These are phyloP conservation scores for Blepharisma stoltei DNA, from an alignment of 73 alveolate genomes.

Conservation along the genomic window DNA sequence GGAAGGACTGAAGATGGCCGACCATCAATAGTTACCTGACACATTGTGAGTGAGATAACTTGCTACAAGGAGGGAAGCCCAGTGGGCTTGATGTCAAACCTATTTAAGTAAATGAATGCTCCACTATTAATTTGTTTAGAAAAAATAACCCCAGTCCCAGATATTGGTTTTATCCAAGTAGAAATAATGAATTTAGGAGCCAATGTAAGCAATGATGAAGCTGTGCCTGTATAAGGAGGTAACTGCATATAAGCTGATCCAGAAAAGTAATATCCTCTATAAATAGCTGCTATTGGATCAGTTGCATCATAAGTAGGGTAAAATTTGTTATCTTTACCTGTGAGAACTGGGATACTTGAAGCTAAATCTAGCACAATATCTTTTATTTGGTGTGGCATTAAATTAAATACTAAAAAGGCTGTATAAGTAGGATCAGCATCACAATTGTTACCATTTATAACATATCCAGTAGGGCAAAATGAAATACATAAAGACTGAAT, in stretches of 20 bases:
- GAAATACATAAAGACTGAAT: neutral
- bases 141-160: neutral
- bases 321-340: neutral
- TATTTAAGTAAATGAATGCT: neutral
- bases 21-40: neutral
- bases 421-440: neutral
- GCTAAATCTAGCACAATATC: neutral
- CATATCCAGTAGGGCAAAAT: neutral
- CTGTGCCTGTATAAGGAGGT: neutral
- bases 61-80: neutral
- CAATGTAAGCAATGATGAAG: neutral
- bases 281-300: constrained; percentile 3
- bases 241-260: constrained; percentile 12
- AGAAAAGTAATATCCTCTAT: constrained; percentile 13
- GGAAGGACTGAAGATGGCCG: neutral
- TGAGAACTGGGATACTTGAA: constrained; percentile 6
- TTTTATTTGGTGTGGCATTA: neutral
- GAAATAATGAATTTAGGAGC: neutral
- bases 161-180: neutral
- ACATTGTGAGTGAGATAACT: neutral
- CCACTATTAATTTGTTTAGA: neutral
- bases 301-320: neutral
- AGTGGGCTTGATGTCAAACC: neutral
- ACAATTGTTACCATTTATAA: neutral
- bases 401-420: neutral